phyloP scores from a whole-genome alignment of 1,139 yeast genomes.

The Meyerozyma elateridarum region DNA sequence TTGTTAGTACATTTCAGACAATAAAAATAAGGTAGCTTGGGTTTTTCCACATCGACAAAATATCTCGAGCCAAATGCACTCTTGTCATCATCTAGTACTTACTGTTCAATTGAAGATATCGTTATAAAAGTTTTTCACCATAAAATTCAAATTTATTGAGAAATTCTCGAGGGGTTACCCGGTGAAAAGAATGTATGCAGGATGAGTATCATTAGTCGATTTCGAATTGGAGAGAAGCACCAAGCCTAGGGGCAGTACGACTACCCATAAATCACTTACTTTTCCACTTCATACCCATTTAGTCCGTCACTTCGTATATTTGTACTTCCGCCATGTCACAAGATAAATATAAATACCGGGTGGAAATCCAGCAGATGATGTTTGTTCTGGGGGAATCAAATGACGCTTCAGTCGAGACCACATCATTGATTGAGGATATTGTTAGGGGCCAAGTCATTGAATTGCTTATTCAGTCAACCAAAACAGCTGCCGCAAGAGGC shows the following conservation, averaged over 20 bases:
- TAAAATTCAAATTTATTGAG: background rate
- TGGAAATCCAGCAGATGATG: conserved; percentile 97
- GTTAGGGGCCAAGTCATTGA: conserved; percentile 95
- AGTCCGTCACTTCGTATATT: background rate
- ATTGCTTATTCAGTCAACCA: conserved; percentile 72
- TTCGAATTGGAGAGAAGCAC: too few species aligned
- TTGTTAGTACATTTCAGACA: conserved; percentile 5
- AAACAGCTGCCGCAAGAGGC: conserved; percentile 75
- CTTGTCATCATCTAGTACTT: conserved; percentile 14
- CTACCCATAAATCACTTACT: too few species aligned
- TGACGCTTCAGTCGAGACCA: conserved; percentile 90
- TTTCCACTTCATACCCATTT: too few species aligned
- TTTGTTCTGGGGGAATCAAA: conserved; percentile 94
- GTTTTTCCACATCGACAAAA: conserved; percentile 19
- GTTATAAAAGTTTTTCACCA: background rate
- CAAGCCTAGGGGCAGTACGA: too few species aligned
- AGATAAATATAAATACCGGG: conserved; percentile 64
- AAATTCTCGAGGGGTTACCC: too few species aligned
- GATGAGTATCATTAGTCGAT: too few species aligned
- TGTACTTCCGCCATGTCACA: conserved; percentile 8
- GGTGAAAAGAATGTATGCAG: background rate
- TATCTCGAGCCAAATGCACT: conserved; percentile 22
- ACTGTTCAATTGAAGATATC: background rate
- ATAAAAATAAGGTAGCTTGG: conserved; percentile 16
- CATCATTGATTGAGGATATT: conserved; percentile 88